Evolutionary conservation across 345 rosid species (phyloP).

Genomic region (Populus davidiana): DNA sequence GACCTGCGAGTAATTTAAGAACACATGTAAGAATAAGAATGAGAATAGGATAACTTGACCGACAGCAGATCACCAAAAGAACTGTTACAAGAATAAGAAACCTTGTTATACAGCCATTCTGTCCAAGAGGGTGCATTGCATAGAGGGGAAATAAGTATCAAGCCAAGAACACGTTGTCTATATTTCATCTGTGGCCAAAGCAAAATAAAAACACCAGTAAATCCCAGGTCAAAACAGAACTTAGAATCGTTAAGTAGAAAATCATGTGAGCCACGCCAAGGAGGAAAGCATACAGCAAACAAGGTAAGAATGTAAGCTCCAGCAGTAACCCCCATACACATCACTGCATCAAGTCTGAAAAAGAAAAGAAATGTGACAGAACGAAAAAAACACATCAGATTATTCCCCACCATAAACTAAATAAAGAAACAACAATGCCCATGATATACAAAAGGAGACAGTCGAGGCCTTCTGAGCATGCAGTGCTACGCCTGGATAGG

Average conservation of each 20-base stretch:
- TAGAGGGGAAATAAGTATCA: conserved; percentile 92
- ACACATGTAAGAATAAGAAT: conserved; percentile 7
- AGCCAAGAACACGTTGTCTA: conserved; percentile 78
- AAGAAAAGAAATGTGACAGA: conserved; percentile 6
- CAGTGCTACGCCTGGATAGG: conserved; percentile 6
- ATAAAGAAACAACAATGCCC: not conserved
- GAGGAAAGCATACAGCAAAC: conserved; percentile 70
- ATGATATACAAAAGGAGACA: not conserved
- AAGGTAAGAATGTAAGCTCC: conserved; percentile 93
- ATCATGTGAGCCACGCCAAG: conserved; percentile 2
- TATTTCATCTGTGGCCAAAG: conserved; percentile 73
- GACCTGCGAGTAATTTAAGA: conserved; percentile 47
- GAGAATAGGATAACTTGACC: not conserved
- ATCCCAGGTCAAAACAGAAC: conserved; percentile 1
- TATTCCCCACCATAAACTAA: conserved; percentile 2
- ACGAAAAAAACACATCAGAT: not conserved
- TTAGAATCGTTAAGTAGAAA: not conserved
- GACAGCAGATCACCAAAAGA: conserved; percentile 13
- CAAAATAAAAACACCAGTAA: conserved; percentile 6
- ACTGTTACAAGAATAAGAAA: conserved; percentile 22
- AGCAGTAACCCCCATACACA: conserved; percentile 98
- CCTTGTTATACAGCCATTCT: conserved; percentile 85
- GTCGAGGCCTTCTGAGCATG: conserved; percentile 2
- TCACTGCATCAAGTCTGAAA: conserved; percentile 82
- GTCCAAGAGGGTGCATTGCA: conserved; percentile 95